These are phyloP conservation scores for Phlebiopsis flavidoalba DNA, from an alignment of 768 basidiomycete species.

Conservation along the genomic window DNA sequence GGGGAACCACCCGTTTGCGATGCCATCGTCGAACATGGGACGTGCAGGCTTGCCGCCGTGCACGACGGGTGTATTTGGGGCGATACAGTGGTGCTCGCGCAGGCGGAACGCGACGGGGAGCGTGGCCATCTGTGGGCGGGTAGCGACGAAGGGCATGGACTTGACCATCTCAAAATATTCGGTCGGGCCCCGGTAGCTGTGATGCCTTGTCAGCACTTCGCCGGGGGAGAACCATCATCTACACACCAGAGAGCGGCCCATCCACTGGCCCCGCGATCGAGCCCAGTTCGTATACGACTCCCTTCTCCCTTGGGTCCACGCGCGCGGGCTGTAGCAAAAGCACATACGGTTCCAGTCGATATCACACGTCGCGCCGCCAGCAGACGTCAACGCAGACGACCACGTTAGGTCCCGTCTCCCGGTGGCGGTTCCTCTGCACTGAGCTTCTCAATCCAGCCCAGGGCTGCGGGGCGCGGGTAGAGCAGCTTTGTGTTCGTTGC, in stretches of 20 bases:
- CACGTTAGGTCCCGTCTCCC: not conserved
- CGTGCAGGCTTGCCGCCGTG: constrained; percentile 20
- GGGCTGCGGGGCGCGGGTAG: constrained; percentile 19
- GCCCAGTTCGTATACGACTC: constrained; percentile 43
- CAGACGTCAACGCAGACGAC: constrained; percentile 15
- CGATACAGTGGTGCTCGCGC: constrained; percentile 46
- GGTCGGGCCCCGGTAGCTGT: constrained; percentile 29
- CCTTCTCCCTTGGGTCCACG: constrained; percentile 23
- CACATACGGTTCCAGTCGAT: constrained; percentile 52
- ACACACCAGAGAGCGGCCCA: constrained; percentile 47
- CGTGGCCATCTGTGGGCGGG: constrained; percentile 29
- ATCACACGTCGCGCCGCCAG: constrained; percentile 43
- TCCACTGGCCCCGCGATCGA: constrained; percentile 53
- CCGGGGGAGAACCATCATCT: constrained; percentile 19
- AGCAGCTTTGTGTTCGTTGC: constrained; percentile 38
- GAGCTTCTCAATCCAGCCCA: not conserved
- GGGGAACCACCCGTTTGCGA: constrained; percentile 38
- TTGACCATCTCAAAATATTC: constrained; percentile 26
- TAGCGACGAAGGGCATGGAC: constrained; percentile 18
- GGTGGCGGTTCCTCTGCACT: not conserved
- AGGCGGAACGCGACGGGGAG: constrained; percentile 56
- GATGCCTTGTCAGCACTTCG: not conserved
- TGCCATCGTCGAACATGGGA: constrained; percentile 27
- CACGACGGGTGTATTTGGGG: constrained; percentile 31
- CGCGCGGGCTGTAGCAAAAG: constrained; percentile 39